Conservation (phyloP, 768 basidiomycete genomes). For the Mycena alexandri region DNA sequence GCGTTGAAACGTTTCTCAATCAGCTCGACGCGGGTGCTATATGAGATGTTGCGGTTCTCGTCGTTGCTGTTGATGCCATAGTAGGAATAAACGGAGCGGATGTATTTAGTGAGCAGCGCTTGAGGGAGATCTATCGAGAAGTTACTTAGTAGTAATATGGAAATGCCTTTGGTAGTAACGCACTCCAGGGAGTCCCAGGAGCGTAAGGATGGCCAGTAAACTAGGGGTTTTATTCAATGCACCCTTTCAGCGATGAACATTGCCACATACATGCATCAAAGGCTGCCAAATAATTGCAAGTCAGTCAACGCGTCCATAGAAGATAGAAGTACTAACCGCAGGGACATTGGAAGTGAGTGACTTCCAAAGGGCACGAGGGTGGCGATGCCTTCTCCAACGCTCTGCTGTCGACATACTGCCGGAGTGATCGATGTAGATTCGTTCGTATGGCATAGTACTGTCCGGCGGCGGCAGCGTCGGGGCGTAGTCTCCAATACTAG, state of each 20-base stretch:
- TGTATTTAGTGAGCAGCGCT: constrained; percentile 50
- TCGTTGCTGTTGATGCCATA: constrained; percentile 59
- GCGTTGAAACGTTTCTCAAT: constrained; percentile 54
- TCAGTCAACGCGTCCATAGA: constrained; percentile 54
- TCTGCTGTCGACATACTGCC: no score
- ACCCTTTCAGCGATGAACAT: background rate
- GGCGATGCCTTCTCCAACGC: constrained; percentile 44
- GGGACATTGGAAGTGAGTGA: constrained; percentile 51
- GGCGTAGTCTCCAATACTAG: no score
- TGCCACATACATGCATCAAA: constrained; percentile 43
- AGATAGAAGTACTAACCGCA: constrained; percentile 48
- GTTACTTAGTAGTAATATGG: background rate
- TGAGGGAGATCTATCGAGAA: constrained; percentile 48
- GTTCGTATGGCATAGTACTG: no score
- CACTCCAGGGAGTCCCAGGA: constrained; percentile 50
- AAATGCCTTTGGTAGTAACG: constrained; percentile 17
- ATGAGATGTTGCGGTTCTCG: constrained; percentile 51
- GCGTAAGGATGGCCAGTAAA: constrained; percentile 50
- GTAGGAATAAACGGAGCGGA: constrained; percentile 57
- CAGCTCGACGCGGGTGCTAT: constrained; percentile 63
- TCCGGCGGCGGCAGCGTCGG: no score
- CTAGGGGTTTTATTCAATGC: constrained; percentile 40
- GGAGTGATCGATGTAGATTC: no score
- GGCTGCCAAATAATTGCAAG: constrained; percentile 62
- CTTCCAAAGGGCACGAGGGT: constrained; percentile 54